These are phyloP conservation scores for Vaccinium corymbosum DNA, from an alignment of 148 eudicot species.

Conservation along the genomic window DNA sequence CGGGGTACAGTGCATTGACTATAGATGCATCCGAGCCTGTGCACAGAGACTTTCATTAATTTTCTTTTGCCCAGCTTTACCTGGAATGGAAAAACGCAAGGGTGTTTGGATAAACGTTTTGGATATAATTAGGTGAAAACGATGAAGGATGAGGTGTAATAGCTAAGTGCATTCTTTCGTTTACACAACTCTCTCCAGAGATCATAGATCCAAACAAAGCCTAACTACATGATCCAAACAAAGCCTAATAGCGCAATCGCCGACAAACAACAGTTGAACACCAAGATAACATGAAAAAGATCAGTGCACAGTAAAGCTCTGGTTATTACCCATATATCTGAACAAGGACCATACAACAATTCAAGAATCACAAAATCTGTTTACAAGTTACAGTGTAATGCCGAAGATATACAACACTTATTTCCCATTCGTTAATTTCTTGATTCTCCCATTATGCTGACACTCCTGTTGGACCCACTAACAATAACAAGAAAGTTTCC, in stretches of 20 bases:
- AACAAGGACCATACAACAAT: background rate
- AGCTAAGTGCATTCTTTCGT: background rate
- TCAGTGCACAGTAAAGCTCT: background rate
- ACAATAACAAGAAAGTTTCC: background rate
- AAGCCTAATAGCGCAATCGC: background rate
- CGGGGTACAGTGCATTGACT: background rate
- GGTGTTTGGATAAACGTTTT: background rate
- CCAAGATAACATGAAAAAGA: background rate
- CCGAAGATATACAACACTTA: constrained; percentile 1
- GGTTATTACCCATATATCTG: background rate
- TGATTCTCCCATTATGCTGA: constrained; percentile 20
- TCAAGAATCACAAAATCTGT: constrained; percentile 7
- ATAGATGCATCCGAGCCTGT: background rate
- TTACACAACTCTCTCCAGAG: background rate
- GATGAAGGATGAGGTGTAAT: background rate
- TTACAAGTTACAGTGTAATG: background rate
- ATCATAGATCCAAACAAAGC: background rate
- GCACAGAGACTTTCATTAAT: background rate
- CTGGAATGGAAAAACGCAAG: background rate
- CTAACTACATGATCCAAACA: background rate
- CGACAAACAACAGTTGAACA: background rate
- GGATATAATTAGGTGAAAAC: background rate
- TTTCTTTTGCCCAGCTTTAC: background rate
- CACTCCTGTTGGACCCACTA: constrained; percentile 13
- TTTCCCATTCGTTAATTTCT: constrained; percentile 10